A percentile compares a stretch with the other conserved stretches of the same genome.
phyloP scores from a whole-genome alignment of 345 rosid genomes.

The Passiflora organensis region DNA sequence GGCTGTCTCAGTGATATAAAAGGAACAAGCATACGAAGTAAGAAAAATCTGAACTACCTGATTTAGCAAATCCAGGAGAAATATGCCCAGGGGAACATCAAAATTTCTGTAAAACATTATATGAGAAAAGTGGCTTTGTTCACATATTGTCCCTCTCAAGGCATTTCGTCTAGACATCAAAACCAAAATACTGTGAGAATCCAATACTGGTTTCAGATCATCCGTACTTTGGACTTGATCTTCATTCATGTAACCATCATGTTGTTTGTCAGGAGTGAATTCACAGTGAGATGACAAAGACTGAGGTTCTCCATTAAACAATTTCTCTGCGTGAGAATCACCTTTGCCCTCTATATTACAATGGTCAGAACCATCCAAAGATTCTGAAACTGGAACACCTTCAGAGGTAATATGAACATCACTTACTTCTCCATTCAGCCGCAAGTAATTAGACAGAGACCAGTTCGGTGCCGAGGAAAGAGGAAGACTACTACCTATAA shows the following conservation, averaged over 20 bases:
- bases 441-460: slow-evolving; percentile 56
- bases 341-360: slow-evolving; percentile 32
- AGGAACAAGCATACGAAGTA: neutral
- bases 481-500: slow-evolving; percentile 42
- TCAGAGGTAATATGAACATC: slow-evolving; percentile 24
- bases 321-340: slow-evolving; percentile 28
- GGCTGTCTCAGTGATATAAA: neutral
- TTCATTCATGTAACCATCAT: slow-evolving; percentile 30
- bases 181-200: slow-evolving; percentile 83
- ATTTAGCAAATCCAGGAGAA: slow-evolving; percentile 70
- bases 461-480: slow-evolving; percentile 36
- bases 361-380: slow-evolving; percentile 25
- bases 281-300: slow-evolving; percentile 30
- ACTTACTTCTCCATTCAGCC: slow-evolving; percentile 34
- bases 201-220: slow-evolving; percentile 37
- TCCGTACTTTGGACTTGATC: slow-evolving; percentile 33
- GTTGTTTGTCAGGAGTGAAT: slow-evolving; percentile 18
- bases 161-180: slow-evolving; percentile 73
- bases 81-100: slow-evolving; percentile 81
- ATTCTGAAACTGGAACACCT: slow-evolving; percentile 36
- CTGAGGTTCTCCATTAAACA: slow-evolving; percentile 24
- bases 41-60: slow-evolving; percentile 45
- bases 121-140: slow-evolving; percentile 92
- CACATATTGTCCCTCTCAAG: slow-evolving; percentile 62
- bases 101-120: slow-evolving; percentile 82